phyloP scores from a whole-genome alignment of 768 basidiomycete species.

The Boletellus ananas region DNA sequence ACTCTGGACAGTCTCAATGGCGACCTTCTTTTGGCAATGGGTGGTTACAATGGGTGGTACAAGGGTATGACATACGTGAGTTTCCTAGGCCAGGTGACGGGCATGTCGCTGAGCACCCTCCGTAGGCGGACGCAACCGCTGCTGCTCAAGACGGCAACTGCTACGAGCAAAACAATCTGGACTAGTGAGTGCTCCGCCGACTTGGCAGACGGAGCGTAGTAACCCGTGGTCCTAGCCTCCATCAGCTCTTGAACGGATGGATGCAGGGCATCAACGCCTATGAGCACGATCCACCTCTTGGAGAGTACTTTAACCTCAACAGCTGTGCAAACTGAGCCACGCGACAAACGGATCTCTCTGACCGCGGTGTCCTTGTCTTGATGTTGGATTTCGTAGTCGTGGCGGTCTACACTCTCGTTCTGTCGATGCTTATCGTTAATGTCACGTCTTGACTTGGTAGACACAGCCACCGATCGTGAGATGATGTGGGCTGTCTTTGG shows the following conservation, averaged over 20 bases:
- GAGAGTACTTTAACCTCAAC: constrained; percentile 65
- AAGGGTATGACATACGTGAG: constrained; percentile 55
- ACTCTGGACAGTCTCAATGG: constrained; percentile 55
- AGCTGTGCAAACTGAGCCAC: constrained; percentile 21
- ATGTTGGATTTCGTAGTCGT: background rate
- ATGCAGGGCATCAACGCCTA: constrained; percentile 55
- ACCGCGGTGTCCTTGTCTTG: background rate
- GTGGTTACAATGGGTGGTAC: constrained; percentile 36
- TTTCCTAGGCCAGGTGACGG: constrained; percentile 5
- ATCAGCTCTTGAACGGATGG: constrained; percentile 75
- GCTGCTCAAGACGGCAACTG: constrained; percentile 51
- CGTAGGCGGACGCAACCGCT: constrained; percentile 53
- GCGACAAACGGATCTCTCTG: no score
- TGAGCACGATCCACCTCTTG: constrained; percentile 39
- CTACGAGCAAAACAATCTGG: constrained; percentile 77
- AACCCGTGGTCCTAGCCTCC: background rate
- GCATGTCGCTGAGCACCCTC: no score
- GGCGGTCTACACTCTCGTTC: background rate
- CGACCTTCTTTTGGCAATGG: background rate
- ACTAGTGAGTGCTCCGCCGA: constrained; percentile 56
- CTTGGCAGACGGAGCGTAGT: background rate
- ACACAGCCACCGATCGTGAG: constrained; percentile 32
- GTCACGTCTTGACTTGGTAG: background rate
- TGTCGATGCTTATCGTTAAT: background rate
- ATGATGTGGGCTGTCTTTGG: constrained; percentile 6